A percentile compares a stretch with the other conserved stretches of the same genome.
Evolutionary conservation across 306 rosid genomes (phyloP).

Genomic region (Ormosia emarginata): DNA sequence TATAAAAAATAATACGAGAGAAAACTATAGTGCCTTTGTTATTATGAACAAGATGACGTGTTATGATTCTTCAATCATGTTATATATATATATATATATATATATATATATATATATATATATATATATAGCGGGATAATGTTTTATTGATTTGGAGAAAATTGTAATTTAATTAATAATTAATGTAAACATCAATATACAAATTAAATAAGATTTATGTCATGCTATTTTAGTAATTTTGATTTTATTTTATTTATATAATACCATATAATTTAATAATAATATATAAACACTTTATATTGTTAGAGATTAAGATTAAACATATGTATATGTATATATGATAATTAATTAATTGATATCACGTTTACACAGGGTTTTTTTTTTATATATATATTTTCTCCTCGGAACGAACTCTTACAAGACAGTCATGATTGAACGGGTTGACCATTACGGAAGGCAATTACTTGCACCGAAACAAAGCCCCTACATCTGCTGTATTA

Average conservation of each 20-base stretch:
- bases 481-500: neutral
- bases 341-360: neutral
- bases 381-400: neutral
- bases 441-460: conserved; percentile 7
- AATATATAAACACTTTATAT: neutral
- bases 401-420: neutral
- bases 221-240: neutral
- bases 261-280: neutral
- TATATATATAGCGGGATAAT: too few relatives aligned
- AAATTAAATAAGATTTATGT: too few relatives aligned
- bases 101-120: too few relatives aligned
- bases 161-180: neutral
- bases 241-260: neutral
- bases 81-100: too few relatives aligned
- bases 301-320: neutral
- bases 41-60: neutral
- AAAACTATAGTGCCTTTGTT: neutral
- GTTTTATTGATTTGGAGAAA: neutral
- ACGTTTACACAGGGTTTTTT: too few relatives aligned
- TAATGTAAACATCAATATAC: too few relatives aligned
- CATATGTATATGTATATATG: neutral
- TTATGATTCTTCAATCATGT: conserved; percentile 5
- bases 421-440: neutral
- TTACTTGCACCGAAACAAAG: neutral
- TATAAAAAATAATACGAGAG: too few relatives aligned